Conservation (phyloP, 176 grass and related monocot genomes). For the Ampelocalamus luodianensis region DNA sequence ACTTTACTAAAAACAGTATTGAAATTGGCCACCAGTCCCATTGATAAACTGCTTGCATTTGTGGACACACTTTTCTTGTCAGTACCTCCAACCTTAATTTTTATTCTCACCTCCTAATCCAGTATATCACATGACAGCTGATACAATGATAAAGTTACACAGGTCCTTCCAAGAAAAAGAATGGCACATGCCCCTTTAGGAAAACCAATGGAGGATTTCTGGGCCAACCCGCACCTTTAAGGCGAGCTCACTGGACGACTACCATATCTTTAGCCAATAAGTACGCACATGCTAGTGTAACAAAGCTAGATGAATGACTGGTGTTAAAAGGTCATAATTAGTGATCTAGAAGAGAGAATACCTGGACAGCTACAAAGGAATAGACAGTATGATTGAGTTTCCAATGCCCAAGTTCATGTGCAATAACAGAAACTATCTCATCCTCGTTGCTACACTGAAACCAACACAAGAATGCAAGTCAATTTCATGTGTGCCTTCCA, state of each 20-base stretch:
- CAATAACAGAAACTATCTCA: conserved; percentile 98
- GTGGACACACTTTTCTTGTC: neutral
- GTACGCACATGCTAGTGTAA: conserved; percentile 28
- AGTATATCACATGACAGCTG: neutral
- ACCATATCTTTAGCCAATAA: conserved; percentile 18
- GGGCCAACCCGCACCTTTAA: neutral
- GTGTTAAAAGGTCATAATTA: conserved; percentile 14
- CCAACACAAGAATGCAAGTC: conserved; percentile 6
- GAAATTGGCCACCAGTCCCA: neutral
- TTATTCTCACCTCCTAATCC: neutral
- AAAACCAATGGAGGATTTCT: neutral
- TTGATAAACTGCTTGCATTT: conserved; percentile 7
- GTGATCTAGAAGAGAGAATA: conserved; percentile 49
- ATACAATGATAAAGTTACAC: conserved; percentile 24
- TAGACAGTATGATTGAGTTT: conserved; percentile 95
- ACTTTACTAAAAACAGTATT: conserved; percentile 6
- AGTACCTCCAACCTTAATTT: neutral
- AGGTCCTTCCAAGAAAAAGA: neutral
- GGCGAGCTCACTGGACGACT: neutral
- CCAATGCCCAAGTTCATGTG: conserved; percentile 99
- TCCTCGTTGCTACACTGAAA: conserved; percentile 89
- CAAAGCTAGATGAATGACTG: neutral
- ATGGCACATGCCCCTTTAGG: neutral
- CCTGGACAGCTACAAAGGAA: conserved; percentile 93
- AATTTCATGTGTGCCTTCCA: neutral